These are phyloP conservation scores for Trichoderma citrinoviride DNA, from an alignment of 2,329 filamentous ascomycete species.

Conservation along the genomic window DNA sequence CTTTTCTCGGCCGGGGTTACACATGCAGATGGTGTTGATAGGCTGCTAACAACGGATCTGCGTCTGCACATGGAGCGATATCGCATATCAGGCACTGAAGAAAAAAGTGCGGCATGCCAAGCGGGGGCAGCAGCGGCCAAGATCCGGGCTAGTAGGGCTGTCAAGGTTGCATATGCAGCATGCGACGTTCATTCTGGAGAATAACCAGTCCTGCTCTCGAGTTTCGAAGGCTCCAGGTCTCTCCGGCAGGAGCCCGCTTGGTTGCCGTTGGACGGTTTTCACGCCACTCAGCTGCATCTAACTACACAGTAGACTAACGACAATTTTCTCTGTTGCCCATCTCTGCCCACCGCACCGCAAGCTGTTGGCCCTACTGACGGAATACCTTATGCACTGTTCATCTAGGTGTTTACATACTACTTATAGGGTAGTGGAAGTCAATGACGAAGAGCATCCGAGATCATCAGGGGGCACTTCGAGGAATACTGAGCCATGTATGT, in stretches of 20 bases:
- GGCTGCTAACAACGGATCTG: background rate
- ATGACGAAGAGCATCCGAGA: too few species aligned
- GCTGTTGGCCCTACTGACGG: too few species aligned
- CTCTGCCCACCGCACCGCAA: too few species aligned
- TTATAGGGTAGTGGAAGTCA: too few species aligned
- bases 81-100: background rate
- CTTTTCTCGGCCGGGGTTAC: background rate
- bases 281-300: background rate
- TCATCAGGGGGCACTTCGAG: too few species aligned
- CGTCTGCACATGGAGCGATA: background rate
- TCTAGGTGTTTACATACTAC: too few species aligned
- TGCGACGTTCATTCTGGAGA: background rate
- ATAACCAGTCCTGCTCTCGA: background rate
- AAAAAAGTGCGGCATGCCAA: background rate
- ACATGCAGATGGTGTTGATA: too few species aligned
- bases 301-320: too few species aligned
- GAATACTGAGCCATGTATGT: too few species aligned
- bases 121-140: background rate
- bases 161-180: background rate
- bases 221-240: background rate
- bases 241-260: background rate
- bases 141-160: background rate
- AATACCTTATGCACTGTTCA: too few species aligned
- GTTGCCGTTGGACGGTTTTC: background rate
- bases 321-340: background rate